Evolutionary conservation across 148 eudicot genomes (phyloP), one percentile per base, ranked within the genome.

Genomic region (Rhododendron simsii): DNA sequence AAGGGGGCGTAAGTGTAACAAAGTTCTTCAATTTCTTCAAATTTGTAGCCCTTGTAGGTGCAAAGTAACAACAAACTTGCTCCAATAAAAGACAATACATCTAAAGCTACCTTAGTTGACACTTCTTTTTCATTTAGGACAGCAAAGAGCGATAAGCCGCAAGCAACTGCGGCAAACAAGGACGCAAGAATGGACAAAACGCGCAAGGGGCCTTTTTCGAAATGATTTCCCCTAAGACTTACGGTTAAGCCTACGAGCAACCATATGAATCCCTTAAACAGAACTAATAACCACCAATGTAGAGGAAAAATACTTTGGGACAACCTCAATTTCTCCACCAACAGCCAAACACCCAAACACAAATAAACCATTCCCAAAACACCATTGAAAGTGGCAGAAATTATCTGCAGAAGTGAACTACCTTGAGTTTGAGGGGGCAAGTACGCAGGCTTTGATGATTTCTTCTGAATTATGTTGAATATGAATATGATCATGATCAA

Each of bases 241-340:
- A 89, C 85, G 3, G 88, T 87, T 83, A 92, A 44, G 5, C 95
- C 89, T 23, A 94, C 77, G 23, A 87, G 84, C 81, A 92, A 69
- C 96, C 98, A 93, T 83, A 93, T 88, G 8, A 89, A n/a, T 85
- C 98, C 98, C 61, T 95, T 95, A 50, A 91, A 83, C 14, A 91
- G 35, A 80, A 81, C 44, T 16, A 93, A 33, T 26, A 88, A 18
- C 98, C 98, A 95, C 90, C 91, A 88, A 88, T 95, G 93, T 2
- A 93, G 35, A 75, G 96, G 92, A 21, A 89, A 79, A 45, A 88
- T 18, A 45, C 90, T 63, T 12, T 89, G 87, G 15, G 76, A 59
- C 86, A 82, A 84, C 75, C 89, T 86, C 81, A 89, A 71, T 71
- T 91, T 89, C 73, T 90, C 87, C 81, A 47, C 86, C 26, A 95